Conservation (phyloP, 257 asterid genomes). For the Lycium barbarum region DNA sequence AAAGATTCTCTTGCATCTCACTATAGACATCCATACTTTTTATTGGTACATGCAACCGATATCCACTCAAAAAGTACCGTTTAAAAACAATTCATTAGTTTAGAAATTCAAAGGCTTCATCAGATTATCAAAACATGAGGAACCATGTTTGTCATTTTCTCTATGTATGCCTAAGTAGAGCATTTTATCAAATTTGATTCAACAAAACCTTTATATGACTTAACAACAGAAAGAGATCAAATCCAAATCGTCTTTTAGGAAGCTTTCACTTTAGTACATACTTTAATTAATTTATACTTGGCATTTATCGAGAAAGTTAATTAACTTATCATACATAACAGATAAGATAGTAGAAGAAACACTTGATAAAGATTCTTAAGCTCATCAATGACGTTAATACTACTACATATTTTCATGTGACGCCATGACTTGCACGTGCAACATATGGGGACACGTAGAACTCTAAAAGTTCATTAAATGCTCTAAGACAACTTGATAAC, state of each 20-base stretch:
- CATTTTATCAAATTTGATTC: background rate
- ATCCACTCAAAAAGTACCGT: no score
- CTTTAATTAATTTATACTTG: background rate
- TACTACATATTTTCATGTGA: conserved; percentile 36
- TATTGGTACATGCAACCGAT: no score
- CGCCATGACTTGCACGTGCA: conserved; percentile 56
- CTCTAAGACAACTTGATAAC: conserved; percentile 20
- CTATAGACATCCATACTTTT: no score
- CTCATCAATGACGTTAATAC: conserved; percentile 42
- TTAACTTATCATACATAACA: conserved; percentile 24
- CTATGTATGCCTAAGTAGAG: background rate
- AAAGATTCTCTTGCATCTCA: no score
- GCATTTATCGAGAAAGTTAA: background rate
- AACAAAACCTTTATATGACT: background rate
- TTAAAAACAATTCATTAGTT: no score
- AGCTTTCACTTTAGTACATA: background rate
- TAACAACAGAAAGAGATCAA: background rate
- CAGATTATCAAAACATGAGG: background rate
- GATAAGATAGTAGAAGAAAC: conserved; percentile 49
- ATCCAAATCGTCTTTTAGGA: background rate
- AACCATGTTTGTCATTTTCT: background rate
- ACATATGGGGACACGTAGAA: conserved; percentile 36
- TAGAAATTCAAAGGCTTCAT: background rate
- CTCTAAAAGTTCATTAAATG: background rate
- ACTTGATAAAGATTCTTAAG: conserved; percentile 20